A percentile compares a stretch with the other conserved stretches of the same genome.
Evolutionary conservation across 805 yeast genomes (phyloP).

Genomic region (Wickerhamiella sergipiensis): DNA sequence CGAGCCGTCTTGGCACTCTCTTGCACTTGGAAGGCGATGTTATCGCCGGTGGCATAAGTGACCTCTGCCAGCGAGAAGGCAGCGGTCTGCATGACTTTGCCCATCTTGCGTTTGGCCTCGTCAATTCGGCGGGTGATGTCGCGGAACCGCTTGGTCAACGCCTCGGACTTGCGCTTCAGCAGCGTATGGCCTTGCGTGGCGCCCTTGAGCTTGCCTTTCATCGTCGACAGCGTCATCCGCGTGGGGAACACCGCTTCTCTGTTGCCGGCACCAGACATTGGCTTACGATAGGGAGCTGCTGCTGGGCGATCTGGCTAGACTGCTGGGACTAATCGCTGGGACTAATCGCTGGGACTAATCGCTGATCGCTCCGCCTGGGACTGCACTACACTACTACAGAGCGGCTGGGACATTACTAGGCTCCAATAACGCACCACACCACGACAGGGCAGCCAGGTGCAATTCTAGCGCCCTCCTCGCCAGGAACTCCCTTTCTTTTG

Average conservation of each 20-base stretch:
- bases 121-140: constrained; percentile 90
- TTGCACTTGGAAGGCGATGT: constrained; percentile 89
- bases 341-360: no score
- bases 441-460: no score
- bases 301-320: no score
- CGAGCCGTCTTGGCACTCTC: constrained; percentile 82
- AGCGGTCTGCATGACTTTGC: constrained; percentile 95
- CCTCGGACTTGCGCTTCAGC: constrained; percentile 91
- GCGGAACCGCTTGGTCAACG: constrained; percentile 88
- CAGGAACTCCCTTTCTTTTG: no score
- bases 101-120: constrained; percentile 94
- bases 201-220: constrained; percentile 93
- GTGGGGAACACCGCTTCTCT: constrained; percentile 96
- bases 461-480: no score
- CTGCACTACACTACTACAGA: no score
- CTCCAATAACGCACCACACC: no score
- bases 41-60: constrained; percentile 93
- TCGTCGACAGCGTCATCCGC: constrained; percentile 88
- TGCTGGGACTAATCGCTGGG: no score
- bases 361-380: no score
- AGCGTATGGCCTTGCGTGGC: constrained; percentile 94
- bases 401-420: no score
- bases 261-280: constrained; percentile 55
- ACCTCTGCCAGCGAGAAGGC: constrained; percentile 96
- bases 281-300: neutral